Percentiles rank a stretch among this genome's conserved stretches.
phyloP scores from a whole-genome alignment of 2,329 filamentous ascomycete genomes.

The Trichoderma koningii region DNA sequence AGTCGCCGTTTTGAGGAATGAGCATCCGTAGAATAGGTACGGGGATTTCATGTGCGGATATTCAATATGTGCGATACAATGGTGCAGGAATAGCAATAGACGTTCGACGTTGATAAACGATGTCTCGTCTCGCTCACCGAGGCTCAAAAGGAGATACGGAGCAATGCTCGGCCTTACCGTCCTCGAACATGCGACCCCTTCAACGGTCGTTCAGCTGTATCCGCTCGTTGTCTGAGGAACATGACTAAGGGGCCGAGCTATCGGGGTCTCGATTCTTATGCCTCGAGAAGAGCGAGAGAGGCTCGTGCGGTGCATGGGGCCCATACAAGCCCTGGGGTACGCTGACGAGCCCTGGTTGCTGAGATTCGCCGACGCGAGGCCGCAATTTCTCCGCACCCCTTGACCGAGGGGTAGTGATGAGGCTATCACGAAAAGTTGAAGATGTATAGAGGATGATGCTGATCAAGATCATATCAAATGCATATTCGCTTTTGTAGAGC shows the following conservation, averaged over 20 bases:
- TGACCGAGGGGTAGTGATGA: neutral
- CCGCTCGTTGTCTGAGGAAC: slow-evolving; percentile 14
- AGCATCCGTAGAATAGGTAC: neutral
- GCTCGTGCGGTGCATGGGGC: slow-evolving; percentile 9
- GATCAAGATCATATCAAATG: rapidly evolving
- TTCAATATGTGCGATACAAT: neutral
- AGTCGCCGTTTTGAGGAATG: slow-evolving; percentile 6
- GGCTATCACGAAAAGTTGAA: neutral
- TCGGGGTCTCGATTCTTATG: neutral
- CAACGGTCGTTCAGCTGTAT: slow-evolving; percentile 5
- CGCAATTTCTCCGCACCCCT: slow-evolving; percentile 22
- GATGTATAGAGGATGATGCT: neutral
- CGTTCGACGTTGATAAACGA: no score
- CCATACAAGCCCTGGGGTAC: slow-evolving; percentile 5
- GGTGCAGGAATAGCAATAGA: neutral
- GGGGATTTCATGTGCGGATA: neutral
- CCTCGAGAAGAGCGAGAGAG: neutral
- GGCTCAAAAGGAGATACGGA: neutral
- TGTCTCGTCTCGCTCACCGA: neutral
- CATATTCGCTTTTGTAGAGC: neutral
- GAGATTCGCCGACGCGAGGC: slow-evolving; percentile 17
- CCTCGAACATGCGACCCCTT: neutral
- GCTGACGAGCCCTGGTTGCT: slow-evolving; percentile 2
- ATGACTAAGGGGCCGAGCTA: slow-evolving; percentile 23
- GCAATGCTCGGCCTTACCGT: slow-evolving; percentile 20